Base-by-base conservation (phyloP, 345 rosid species). In the Eucalyptus pumila region DNA sequence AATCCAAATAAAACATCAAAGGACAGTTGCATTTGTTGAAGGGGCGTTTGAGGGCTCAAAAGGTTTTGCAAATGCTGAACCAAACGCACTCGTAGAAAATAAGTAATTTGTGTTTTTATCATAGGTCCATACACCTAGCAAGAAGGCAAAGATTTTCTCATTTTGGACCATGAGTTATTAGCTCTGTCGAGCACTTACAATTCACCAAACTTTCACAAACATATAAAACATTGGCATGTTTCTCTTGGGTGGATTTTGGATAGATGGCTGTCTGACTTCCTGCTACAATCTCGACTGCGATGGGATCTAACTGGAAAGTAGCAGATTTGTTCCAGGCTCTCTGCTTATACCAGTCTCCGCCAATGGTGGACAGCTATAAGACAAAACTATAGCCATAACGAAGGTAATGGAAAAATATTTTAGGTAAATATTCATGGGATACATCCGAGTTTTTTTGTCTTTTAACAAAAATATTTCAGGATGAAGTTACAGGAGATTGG, bases 151-250 rank as follows among this genome's bases (percentile, higher is more conserved):
- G 85, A 40, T 85, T 24, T 94, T 92, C 87, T 32, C 69, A 26
- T 93, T 80, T 24, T 93, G 92, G 94, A 94, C 93, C 3, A 92
- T 93, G 32, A 93, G 91, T 89, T 83, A 17, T 16, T 30, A 9
- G 5, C 15, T 27, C 17, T 5, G 44, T 44, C 12, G 4, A 17
- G 10, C 9, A 14, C 23, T 19, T 50, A 15, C 42, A 37, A 4
- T 51, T 51, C 47, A 34, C 40, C 50, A 1, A 48, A 45, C 26
- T 72, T 19, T 80, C 15, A 21, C 80, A 14, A 12, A n/a, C 49
- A 48, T 86, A 56, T 60, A 13, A 16, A 72, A 9, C 27, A 7
- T 13, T 13, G 80, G 10, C 44, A 34, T 42, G 14, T 26, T 42
- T 16, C 4, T n/a, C 56, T n/a, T 52, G 67, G 45, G 51, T 83